A percentile compares a stretch with the other conserved stretches of the same genome.
These are phyloP conservation scores for Cymbopogon citratus DNA, from an alignment of 176 grass and related monocot species.

Conservation along the genomic window DNA sequence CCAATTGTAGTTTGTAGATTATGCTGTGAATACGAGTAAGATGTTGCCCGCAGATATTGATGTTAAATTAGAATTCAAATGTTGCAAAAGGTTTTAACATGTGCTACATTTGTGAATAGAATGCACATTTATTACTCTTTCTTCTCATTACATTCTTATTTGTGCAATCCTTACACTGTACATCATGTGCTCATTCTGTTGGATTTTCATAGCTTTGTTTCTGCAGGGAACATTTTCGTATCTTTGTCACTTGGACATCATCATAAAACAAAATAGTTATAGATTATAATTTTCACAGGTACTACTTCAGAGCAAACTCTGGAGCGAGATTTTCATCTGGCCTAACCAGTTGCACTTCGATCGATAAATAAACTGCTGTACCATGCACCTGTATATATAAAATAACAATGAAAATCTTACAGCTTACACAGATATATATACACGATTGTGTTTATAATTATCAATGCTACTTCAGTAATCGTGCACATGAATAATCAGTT, in stretches of 20 bases:
- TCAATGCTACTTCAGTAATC: no score
- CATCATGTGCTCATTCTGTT: neutral
- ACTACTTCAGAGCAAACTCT: no score
- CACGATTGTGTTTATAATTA: no score
- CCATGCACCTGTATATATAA: no score
- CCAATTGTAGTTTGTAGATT: neutral
- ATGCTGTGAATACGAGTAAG: conserved; percentile 23
- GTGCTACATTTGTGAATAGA: conserved; percentile 10
- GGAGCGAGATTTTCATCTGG: no score
- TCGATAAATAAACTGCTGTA: no score
- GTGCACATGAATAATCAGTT: no score
- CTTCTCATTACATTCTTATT: neutral
- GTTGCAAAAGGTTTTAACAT: neutral
- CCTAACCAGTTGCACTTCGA: no score
- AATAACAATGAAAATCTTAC: no score
- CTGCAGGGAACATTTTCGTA: neutral
- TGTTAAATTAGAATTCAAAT: conserved; percentile 19
- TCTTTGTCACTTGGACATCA: neutral
- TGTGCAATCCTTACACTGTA: neutral
- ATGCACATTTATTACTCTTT: neutral
- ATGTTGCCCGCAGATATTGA: conserved; percentile 21
- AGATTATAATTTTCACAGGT: no score
- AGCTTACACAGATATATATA: no score
- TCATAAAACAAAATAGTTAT: neutral
- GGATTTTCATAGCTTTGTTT: neutral